Evolutionary conservation across 108 stramenopile species (phyloP).

Genomic region (Nannochloropsis gaditana): DNA sequence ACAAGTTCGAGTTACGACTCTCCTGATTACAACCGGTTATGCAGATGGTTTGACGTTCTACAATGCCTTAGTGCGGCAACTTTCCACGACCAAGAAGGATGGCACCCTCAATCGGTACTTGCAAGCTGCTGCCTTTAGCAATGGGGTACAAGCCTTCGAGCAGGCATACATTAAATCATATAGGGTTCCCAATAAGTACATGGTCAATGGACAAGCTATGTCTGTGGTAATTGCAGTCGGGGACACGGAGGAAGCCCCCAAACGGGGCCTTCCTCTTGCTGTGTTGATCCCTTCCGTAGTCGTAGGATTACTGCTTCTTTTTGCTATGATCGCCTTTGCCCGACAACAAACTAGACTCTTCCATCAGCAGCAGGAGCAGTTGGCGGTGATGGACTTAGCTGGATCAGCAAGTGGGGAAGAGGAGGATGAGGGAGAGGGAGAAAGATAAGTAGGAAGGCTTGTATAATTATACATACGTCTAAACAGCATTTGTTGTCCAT

Average conservation of each 20-base stretch:
- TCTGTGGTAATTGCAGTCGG: neutral
- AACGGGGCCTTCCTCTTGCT: neutral
- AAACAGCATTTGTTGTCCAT: too few species aligned
- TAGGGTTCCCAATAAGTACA: neutral
- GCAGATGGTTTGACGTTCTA: neutral
- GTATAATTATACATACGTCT: too few species aligned
- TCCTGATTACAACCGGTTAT: neutral
- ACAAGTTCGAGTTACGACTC: neutral
- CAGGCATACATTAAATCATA: neutral
- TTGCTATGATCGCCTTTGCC: neutral
- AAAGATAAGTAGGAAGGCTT: neutral
- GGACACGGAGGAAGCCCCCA: neutral
- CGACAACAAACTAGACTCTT: neutral
- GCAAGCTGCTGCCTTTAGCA: neutral
- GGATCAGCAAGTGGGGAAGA: neutral
- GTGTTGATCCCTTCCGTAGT: neutral
- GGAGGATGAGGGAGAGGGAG: conserved; percentile 15
- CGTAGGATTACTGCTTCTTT: neutral
- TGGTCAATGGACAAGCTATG: neutral
- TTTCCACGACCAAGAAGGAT: neutral
- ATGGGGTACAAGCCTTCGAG: neutral
- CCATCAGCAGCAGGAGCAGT: neutral
- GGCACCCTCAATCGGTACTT: neutral
- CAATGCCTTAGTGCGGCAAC: neutral
- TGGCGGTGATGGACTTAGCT: neutral